phyloP scores from a whole-genome alignment of 345 rosid genomes.

The Syzygium oleosum region DNA sequence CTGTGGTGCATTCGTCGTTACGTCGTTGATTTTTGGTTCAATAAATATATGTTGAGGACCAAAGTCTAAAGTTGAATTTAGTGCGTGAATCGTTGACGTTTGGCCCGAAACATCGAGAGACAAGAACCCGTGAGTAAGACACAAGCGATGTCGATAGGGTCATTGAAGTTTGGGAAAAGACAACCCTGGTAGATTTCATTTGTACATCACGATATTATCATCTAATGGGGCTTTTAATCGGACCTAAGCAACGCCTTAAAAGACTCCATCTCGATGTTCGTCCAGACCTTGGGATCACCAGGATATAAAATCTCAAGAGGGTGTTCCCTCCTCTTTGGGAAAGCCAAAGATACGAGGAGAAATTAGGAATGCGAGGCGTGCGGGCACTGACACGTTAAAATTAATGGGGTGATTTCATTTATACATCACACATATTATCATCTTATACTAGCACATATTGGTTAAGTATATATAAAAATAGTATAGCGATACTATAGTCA shows the following conservation, averaged over 20 bases:
- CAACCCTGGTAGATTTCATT: neutral
- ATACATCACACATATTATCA: too few species aligned
- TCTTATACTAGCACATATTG: neutral
- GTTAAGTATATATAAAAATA: neutral
- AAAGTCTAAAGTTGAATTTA: neutral
- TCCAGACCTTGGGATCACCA: too few species aligned
- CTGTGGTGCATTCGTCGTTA: neutral
- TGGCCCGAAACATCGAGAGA: neutral
- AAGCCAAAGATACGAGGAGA: too few species aligned
- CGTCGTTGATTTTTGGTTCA: neutral
- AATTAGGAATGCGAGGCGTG: too few species aligned
- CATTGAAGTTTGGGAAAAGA: neutral
- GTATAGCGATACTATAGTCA: neutral
- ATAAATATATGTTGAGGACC: neutral
- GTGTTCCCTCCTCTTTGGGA: too few species aligned
- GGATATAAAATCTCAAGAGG: too few species aligned
- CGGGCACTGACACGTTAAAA: too few species aligned
- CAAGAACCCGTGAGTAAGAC: neutral
- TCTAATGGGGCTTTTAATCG: too few species aligned
- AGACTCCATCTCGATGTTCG: too few species aligned
- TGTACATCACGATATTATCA: neutral
- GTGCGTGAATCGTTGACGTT: neutral
- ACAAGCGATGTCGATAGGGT: neutral
- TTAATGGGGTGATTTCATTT: too few species aligned
- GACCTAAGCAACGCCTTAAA: too few species aligned